Percentiles rank a stretch among this genome's conserved stretches.
These are phyloP conservation scores for Crithidia acanthocephali DNA, from an alignment of 208 protist genomes.

Conservation along the genomic window DNA sequence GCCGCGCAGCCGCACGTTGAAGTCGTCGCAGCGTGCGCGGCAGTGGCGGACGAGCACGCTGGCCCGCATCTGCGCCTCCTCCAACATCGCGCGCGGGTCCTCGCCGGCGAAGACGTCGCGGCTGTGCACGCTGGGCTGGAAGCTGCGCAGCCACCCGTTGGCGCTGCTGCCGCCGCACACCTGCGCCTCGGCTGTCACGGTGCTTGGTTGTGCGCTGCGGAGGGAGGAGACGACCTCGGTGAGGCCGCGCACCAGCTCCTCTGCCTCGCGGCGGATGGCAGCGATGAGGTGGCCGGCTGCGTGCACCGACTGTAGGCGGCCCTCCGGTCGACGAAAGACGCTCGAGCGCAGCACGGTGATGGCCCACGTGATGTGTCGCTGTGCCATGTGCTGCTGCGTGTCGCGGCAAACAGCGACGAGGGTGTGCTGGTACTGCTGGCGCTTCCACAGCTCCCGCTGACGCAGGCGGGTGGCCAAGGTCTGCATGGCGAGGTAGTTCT, in stretches of 20 bases:
- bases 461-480: constrained; percentile 64
- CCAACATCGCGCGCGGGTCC: constrained; percentile 53
- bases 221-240: constrained; percentile 58
- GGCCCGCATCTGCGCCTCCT: constrained; percentile 87
- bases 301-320: constrained; percentile 44
- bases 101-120: constrained; percentile 48
- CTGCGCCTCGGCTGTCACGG: constrained; percentile 25
- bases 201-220: constrained; percentile 38
- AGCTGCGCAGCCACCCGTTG: constrained; percentile 78
- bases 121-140: constrained; percentile 43
- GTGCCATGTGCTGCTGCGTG: constrained; percentile 51
- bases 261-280: constrained; percentile 44
- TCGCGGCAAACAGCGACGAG: constrained; percentile 55
- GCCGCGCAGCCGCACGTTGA: constrained; percentile 32
- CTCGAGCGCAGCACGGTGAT: constrained; percentile 58
- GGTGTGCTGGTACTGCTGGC: constrained; percentile 54
- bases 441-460: constrained; percentile 70
- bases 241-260: constrained; percentile 61
- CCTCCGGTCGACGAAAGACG: constrained; percentile 58
- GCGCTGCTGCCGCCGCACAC: constrained; percentile 63
- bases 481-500: constrained; percentile 57
- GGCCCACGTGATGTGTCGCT: constrained; percentile 53
- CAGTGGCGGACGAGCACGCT: constrained; percentile 79
- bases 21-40: constrained; percentile 45
- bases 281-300: constrained; percentile 38